Evolutionary conservation across 768 basidiomycete species (phyloP).

Genomic region (Hericium erinaceus): DNA sequence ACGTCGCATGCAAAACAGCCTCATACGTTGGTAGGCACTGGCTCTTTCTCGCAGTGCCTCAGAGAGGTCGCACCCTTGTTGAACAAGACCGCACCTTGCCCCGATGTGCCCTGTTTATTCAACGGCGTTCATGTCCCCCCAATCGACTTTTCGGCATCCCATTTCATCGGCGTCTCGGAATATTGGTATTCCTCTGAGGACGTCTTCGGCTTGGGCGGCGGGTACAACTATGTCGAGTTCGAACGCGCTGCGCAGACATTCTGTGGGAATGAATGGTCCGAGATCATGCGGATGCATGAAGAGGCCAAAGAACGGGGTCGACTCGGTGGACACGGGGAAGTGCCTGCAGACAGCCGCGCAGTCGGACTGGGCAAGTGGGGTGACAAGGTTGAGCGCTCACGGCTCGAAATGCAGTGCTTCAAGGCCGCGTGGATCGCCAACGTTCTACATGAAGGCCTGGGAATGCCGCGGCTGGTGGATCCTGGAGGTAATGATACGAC

Average conservation of each 20-base stretch:
- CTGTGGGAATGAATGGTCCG: conserved; percentile 72
- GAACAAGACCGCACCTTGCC: conserved; percentile 78
- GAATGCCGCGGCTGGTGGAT: conserved; percentile 87
- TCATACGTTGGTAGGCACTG: conserved; percentile 73
- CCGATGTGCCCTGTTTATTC: conserved; percentile 82
- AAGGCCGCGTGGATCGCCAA: conserved; percentile 98
- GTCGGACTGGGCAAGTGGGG: conserved; percentile 65
- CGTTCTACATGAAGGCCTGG: conserved; percentile 92
- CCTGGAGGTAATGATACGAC: conserved; percentile 70
- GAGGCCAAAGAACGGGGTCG: conserved; percentile 34
- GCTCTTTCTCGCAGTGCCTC: conserved; percentile 84
- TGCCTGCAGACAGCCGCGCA: conserved; percentile 47
- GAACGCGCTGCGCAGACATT: conserved; percentile 86
- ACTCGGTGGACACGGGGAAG: conserved; percentile 52
- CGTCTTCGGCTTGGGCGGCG: conserved; percentile 87
- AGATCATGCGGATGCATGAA: conserved; percentile 61
- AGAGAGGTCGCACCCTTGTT: conserved; percentile 63
- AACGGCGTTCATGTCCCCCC: conserved; percentile 89
- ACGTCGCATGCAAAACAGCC: conserved; percentile 36
- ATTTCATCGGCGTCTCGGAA: conserved; percentile 95
- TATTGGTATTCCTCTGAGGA: conserved; percentile 99
- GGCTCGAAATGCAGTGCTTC: conserved; percentile 97
- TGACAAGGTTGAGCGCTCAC: conserved; percentile 66
- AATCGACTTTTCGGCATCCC: conserved; percentile 88
- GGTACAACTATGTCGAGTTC: conserved; percentile 94